Conservation (phyloP, 352 stramenopile genomes). For the Aphanomyces euteiches region DNA sequence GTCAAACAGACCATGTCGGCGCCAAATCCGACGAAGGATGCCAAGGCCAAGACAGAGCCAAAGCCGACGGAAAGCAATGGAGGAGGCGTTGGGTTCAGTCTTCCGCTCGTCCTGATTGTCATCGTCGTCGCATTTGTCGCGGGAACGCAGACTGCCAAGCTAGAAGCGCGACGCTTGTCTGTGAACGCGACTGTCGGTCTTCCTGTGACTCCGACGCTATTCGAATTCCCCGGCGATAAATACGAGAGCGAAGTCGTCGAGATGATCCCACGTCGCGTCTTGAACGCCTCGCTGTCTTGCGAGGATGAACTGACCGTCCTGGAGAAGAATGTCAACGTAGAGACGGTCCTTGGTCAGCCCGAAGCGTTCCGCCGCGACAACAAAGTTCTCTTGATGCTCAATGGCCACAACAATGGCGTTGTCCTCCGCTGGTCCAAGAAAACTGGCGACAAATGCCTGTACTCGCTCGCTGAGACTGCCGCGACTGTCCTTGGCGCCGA, state of each 20-base stretch:
- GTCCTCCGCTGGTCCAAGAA: slow-evolving; percentile 41
- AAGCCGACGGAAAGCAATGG: neutral
- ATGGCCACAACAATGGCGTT: slow-evolving; percentile 57
- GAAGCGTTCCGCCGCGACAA: slow-evolving; percentile 37
- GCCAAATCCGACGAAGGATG: neutral
- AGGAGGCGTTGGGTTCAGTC: neutral
- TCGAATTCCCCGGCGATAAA: neutral
- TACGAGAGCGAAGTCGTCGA: neutral
- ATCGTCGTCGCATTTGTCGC: neutral
- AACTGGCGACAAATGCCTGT: slow-evolving; percentile 36
- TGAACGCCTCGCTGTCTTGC: neutral
- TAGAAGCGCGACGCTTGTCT: neutral
- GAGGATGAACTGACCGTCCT: slow-evolving; percentile 37
- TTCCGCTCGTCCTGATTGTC: neutral
- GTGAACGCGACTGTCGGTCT: neutral
- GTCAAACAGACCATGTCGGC: too few species aligned
- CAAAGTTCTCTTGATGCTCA: slow-evolving; percentile 66
- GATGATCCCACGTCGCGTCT: neutral
- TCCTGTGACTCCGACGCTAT: neutral
- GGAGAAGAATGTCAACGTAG: slow-evolving; percentile 39
- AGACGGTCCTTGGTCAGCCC: slow-evolving; percentile 37
- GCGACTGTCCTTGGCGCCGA: slow-evolving; percentile 21
- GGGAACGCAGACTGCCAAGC: neutral
- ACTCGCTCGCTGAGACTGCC: slow-evolving; percentile 44
- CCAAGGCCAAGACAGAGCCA: neutral